phyloP scores from a whole-genome alignment of 2,329 filamentous ascomycete species.

The Lojkania enalia region DNA sequence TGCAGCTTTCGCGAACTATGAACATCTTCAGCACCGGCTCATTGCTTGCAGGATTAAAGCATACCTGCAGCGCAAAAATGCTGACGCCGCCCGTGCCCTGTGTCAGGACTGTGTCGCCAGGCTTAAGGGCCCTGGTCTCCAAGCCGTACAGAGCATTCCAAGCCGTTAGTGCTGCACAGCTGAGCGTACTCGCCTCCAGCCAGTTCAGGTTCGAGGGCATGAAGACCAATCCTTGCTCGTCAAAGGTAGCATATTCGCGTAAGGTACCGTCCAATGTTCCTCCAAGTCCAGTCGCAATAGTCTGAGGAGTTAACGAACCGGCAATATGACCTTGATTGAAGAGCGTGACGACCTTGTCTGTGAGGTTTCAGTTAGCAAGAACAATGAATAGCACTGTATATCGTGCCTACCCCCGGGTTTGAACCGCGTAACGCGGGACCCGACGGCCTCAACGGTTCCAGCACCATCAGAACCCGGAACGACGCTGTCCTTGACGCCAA shows the following conservation, averaged over 20 bases:
- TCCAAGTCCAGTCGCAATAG: slow-evolving; percentile 63
- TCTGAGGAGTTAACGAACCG: slow-evolving; percentile 48
- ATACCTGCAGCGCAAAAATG: slow-evolving; percentile 63
- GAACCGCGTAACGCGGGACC: slow-evolving; percentile 60
- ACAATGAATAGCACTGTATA: background rate
- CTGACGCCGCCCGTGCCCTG: slow-evolving; percentile 73
- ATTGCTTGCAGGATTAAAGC: background rate
- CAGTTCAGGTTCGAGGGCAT: slow-evolving; percentile 61
- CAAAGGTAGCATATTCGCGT: slow-evolving; percentile 68
- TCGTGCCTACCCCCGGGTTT: slow-evolving; percentile 49
- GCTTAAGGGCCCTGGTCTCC: slow-evolving; percentile 42
- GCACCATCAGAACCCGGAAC: slow-evolving; percentile 8
- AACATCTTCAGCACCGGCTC: slow-evolving; percentile 4
- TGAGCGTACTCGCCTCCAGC: slow-evolving; percentile 52
- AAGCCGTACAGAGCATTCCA: slow-evolving; percentile 60
- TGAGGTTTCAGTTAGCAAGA: background rate
- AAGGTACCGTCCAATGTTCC: slow-evolving; percentile 70
- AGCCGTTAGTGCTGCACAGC: slow-evolving; percentile 50
- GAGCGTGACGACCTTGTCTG: slow-evolving; percentile 63
- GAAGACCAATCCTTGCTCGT: slow-evolving; percentile 67
- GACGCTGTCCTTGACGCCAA: slow-evolving; percentile 40
- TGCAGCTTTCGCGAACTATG: slow-evolving; percentile 53
- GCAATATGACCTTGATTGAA: slow-evolving; percentile 64
- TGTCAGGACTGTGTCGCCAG: slow-evolving; percentile 59
- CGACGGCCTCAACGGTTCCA: slow-evolving; percentile 54